Conservation (phyloP, 805 yeast species). For the Monosporozyma aquatica region DNA sequence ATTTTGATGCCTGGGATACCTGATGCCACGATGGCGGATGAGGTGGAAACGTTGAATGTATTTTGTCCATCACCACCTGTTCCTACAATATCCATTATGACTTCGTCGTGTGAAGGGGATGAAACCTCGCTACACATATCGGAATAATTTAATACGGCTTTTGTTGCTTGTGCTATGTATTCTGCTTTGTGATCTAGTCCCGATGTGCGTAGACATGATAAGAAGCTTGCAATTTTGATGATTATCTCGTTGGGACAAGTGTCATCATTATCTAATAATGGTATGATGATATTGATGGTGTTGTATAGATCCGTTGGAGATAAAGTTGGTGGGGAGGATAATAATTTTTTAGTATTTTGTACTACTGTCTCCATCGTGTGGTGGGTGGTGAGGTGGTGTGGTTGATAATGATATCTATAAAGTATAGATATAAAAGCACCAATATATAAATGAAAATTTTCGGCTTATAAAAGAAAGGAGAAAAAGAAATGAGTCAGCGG, state of each 20-base stretch:
- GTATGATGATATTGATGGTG: constrained; percentile 54
- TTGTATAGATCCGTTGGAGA: constrained; percentile 54
- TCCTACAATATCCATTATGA: constrained; percentile 72
- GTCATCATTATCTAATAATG: constrained; percentile 40
- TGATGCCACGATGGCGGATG: constrained; percentile 88
- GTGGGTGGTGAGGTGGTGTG: too few relatives aligned
- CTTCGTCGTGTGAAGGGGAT: constrained; percentile 14
- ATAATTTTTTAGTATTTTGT: constrained; percentile 50
- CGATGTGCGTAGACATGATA: constrained; percentile 63
- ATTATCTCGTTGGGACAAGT: constrained; percentile 16
- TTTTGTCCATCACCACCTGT: constrained; percentile 99
- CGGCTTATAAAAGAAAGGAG: too few relatives aligned
- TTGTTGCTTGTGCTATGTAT: constrained; percentile 79
- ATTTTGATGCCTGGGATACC: constrained; percentile 67
- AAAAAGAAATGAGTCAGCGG: too few relatives aligned
- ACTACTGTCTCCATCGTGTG: constrained; percentile 6
- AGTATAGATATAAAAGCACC: too few relatives aligned
- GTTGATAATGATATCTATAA: too few relatives aligned
- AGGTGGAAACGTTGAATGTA: constrained; percentile 92
- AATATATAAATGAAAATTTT: too few relatives aligned
- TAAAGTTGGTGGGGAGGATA: constrained; percentile 47
- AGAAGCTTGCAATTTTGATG: constrained; percentile 71
- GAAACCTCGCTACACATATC: constrained; percentile 47
- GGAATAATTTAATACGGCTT: constrained; percentile 59
- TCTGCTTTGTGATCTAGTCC: constrained; percentile 76